phyloP scores from a whole-genome alignment of 345 rosid genomes.

The Cochlearia excelsa region DNA sequence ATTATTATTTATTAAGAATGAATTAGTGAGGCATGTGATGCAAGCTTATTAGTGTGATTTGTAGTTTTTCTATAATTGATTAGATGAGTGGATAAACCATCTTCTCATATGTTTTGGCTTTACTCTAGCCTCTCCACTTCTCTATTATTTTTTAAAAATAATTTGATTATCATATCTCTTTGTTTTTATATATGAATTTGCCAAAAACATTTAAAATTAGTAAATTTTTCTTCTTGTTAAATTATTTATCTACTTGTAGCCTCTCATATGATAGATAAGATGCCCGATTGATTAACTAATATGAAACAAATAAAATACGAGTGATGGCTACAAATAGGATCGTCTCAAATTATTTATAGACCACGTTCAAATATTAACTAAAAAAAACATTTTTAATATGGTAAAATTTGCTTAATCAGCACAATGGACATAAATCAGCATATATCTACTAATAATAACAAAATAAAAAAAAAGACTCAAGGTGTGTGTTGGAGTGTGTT shows the following conservation, averaged over 20 bases:
- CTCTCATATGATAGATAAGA: constrained; percentile 4
- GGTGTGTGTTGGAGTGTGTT: too few relatives aligned
- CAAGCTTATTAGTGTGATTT: constrained; percentile 38
- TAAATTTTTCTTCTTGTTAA: not conserved
- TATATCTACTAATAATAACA: too few relatives aligned
- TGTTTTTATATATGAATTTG: constrained; percentile 16
- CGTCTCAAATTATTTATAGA: too few relatives aligned
- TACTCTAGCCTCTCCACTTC: constrained; percentile 35
- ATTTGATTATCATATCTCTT: constrained; percentile 12
- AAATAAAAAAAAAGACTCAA: too few relatives aligned
- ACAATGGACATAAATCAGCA: too few relatives aligned
- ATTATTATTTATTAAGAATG: not conserved
- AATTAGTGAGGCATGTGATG: constrained; percentile 38
- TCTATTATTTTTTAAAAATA: not conserved
- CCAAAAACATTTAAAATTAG: constrained; percentile 6
- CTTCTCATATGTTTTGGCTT: constrained; percentile 30
- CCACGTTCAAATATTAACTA: too few relatives aligned
- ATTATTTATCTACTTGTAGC: not conserved
- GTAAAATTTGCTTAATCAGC: too few relatives aligned
- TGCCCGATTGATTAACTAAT: not conserved
- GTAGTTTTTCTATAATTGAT: constrained; percentile 31
- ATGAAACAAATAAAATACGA: too few relatives aligned
- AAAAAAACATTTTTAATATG: too few relatives aligned
- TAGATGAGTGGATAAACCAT: constrained; percentile 31
- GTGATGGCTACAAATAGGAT: too few relatives aligned